Evolutionary conservation across 495 filamentous ascomycete species (phyloP).

Genomic region (Chaetomium tenue): DNA sequence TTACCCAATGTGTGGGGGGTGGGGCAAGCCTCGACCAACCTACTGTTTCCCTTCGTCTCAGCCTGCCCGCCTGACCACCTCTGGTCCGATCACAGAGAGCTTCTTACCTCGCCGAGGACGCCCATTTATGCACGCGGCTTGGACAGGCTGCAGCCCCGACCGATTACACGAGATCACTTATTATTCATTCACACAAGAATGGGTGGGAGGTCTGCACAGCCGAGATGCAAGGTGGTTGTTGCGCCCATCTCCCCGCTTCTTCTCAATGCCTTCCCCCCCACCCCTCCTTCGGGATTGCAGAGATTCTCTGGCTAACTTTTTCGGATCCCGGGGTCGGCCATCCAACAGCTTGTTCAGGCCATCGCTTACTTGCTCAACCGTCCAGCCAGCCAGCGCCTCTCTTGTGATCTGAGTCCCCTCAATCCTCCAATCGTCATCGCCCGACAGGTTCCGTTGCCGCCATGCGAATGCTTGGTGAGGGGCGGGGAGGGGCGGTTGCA

Average conservation of each 20-base stretch:
- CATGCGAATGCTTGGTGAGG: neutral
- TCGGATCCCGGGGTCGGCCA: too few relatives aligned
- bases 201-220: too few relatives aligned
- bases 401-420: neutral
- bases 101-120: neutral
- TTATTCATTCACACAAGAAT: too few relatives aligned
- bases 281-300: too few relatives aligned
- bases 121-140: neutral
- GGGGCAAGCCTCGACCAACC: neutral
- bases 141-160: too few relatives aligned
- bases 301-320: too few relatives aligned
- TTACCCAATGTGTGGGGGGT: neutral
- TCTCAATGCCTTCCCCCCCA: too few relatives aligned
- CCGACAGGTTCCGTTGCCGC: neutral
- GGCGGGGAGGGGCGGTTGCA: neutral
- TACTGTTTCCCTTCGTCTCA: neutral
- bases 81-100: too few relatives aligned
- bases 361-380: neutral
- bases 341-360: neutral
- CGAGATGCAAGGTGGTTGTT: too few relatives aligned
- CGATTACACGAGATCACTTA: too few relatives aligned
- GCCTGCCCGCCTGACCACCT: neutral
- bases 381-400: neutral
- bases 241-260: too few relatives aligned
- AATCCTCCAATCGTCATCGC: neutral